Evolutionary conservation across 108 stramenopile genomes (phyloP), one percentile per base, ranked within the genome.

Genomic region (Chaetoceros muelleri): DNA sequence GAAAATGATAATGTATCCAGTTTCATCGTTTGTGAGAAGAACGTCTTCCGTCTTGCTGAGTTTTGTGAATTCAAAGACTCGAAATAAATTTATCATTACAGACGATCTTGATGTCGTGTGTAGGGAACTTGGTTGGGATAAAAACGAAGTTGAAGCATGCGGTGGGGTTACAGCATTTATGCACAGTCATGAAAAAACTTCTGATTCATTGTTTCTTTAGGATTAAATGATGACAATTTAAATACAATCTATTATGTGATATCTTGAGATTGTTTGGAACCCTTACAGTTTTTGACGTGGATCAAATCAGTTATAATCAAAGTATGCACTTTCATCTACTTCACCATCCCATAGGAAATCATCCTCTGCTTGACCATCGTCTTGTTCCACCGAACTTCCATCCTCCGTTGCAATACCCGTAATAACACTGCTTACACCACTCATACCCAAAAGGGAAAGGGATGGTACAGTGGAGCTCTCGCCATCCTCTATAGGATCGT

Each of bases 1-100:
- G 47, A 79, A 80, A 55, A 81, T 89, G 87, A 81, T 89, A 1
- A 74, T 89, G 78, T 85, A 78, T 60, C 87, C 87, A 5, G 84
- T 89, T 3, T 81, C 84, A 25, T 76, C 45, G 31, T 30, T 66
- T 0, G 62, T 78, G 64, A 76, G 61, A 21, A 69, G 66, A 8
- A 82, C 79, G 26, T 71, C 82, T 2, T 71, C 71, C 29, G 71
- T 69, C 0, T 64, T 87, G 44, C 61, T 92, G 19, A 72, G 65
- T 29, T 92, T 92, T 66, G 80, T 92, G 10, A 92, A 92, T 50
- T 84, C 85, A 52, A 77, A 74, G 31, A 92, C 90, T 7, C 71
- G 77, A 53, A 61, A 83, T 30, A 92, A 92, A 57, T 82, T 92
- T 56, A 58, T 92, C 0, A 73, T 92, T 54, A 84, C 90, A 21